Evolutionary conservation across 345 rosid species (phyloP).

Genomic region (Salix purpurea): DNA sequence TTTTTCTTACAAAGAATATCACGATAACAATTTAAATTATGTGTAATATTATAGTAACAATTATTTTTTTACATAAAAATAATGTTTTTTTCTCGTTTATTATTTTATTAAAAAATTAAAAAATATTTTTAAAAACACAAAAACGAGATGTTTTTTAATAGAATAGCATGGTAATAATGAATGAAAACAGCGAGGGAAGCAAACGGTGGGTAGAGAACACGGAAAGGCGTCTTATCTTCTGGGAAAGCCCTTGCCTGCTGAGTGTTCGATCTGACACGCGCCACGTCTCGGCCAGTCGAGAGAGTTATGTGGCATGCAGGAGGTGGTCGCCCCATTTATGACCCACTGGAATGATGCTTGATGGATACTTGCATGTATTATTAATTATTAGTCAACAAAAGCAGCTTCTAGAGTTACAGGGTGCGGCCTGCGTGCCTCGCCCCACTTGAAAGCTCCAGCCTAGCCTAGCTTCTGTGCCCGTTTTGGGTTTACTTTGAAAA

Average conservation of each 20-base stretch:
- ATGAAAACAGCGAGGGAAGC: not conserved
- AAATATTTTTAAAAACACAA: too few species aligned
- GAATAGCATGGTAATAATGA: too few species aligned
- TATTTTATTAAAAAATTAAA: too few species aligned
- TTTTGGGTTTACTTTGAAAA: not conserved
- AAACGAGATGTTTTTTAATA: too few species aligned
- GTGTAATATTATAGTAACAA: too few species aligned
- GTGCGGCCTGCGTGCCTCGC: not conserved
- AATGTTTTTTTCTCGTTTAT: too few species aligned
- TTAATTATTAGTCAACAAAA: conserved; percentile 31
- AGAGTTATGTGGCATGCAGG: conserved; percentile 38
- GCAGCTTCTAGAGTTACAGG: conserved; percentile 18
- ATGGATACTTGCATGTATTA: not conserved
- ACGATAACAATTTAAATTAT: too few species aligned
- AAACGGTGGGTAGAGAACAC: not conserved
- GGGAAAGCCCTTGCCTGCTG: not conserved
- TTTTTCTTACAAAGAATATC: too few species aligned
- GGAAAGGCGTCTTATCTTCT: not conserved
- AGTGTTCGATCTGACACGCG: conserved; percentile 4
- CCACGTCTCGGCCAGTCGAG: conserved; percentile 31
- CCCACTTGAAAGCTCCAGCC: not conserved
- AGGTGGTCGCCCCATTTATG: conserved; percentile 11
- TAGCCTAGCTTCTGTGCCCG: not conserved
- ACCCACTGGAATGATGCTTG: conserved; percentile 5
- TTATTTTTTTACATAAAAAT: too few species aligned